phyloP scores from a whole-genome alignment of 495 filamentous ascomycete genomes.

The Xylaria scruposa region DNA sequence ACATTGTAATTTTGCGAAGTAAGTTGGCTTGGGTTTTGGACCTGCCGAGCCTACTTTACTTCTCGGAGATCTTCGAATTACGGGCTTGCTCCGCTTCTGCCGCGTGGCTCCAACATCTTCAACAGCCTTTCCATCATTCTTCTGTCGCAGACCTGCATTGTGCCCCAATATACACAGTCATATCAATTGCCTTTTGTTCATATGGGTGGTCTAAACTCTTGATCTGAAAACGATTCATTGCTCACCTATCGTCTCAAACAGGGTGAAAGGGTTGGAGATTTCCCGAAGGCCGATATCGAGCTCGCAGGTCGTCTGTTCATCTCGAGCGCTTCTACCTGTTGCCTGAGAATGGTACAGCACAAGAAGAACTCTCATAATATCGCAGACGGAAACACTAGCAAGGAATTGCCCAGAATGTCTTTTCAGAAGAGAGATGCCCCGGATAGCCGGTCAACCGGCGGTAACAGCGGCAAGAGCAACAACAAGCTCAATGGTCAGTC shows the following conservation, averaged over 20 bases:
- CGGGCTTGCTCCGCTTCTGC: constrained; percentile 39
- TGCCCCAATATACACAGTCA: constrained; percentile 20
- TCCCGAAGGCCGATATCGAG: constrained; percentile 71
- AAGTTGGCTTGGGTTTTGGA: constrained; percentile 31
- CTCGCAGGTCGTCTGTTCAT: constrained; percentile 75
- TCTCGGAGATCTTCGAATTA: constrained; percentile 15
- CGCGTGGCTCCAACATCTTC: constrained; percentile 36
- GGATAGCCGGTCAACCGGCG: constrained; percentile 53
- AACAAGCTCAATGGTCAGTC: constrained; percentile 76
- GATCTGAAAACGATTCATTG: constrained; percentile 19
- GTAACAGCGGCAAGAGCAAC: constrained; percentile 47
- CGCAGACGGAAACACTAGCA: constrained; percentile 51
- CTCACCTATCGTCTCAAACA: constrained; percentile 47
- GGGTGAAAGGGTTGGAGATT: constrained; percentile 73
- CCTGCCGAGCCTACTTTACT: constrained; percentile 33
- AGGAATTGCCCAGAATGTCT: constrained; percentile 67
- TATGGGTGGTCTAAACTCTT: constrained; percentile 21
- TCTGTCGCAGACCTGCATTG: constrained; percentile 29
- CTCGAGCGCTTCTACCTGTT: constrained; percentile 65
- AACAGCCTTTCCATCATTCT: constrained; percentile 36
- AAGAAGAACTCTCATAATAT: constrained; percentile 52
- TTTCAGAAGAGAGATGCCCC: constrained; percentile 81
- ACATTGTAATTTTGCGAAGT: constrained; percentile 33
- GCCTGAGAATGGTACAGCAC: constrained; percentile 84
- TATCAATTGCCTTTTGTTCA: constrained; percentile 33